These are phyloP conservation scores for Rubroboletus satanas DNA, from an alignment of 768 basidiomycete genomes.

Conservation along the genomic window DNA sequence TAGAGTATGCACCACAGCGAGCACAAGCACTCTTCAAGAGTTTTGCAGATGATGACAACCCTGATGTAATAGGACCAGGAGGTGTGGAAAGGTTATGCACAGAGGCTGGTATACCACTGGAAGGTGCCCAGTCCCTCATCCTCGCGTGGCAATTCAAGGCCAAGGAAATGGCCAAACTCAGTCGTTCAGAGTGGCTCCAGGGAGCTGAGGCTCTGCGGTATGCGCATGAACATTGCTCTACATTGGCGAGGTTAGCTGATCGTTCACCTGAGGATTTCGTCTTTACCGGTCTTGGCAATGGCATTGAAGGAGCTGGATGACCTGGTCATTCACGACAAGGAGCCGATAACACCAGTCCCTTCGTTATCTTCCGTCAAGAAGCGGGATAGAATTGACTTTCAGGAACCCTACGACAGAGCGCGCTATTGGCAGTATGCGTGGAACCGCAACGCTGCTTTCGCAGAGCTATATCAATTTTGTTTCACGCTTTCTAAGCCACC, in stretches of 20 bases:
- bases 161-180: constrained; percentile 69
- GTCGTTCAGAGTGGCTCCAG: constrained; percentile 65
- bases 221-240: constrained; percentile 12
- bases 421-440: constrained; percentile 48
- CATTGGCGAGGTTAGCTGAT: not conserved
- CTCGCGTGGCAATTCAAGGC: constrained; percentile 73
- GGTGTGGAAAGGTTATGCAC: constrained; percentile 69
- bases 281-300: constrained; percentile 44
- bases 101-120: constrained; percentile 68
- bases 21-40: constrained; percentile 54
- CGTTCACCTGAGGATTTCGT: constrained; percentile 42
- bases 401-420: constrained; percentile 53
- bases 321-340: constrained; percentile 49
- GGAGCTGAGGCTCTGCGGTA: constrained; percentile 48
- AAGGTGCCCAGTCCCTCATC: constrained; percentile 67
- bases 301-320: constrained; percentile 60
- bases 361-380: constrained; percentile 32
- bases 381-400: constrained; percentile 13
- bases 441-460: constrained; percentile 51
- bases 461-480: constrained; percentile 65
- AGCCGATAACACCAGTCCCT: constrained; percentile 32
- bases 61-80: constrained; percentile 59
- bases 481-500: constrained; percentile 68
- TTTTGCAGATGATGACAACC: constrained; percentile 55
- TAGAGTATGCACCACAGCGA: constrained; percentile 48